phyloP scores from a whole-genome alignment of 345 rosid genomes.

The Euphorbia lathyris region DNA sequence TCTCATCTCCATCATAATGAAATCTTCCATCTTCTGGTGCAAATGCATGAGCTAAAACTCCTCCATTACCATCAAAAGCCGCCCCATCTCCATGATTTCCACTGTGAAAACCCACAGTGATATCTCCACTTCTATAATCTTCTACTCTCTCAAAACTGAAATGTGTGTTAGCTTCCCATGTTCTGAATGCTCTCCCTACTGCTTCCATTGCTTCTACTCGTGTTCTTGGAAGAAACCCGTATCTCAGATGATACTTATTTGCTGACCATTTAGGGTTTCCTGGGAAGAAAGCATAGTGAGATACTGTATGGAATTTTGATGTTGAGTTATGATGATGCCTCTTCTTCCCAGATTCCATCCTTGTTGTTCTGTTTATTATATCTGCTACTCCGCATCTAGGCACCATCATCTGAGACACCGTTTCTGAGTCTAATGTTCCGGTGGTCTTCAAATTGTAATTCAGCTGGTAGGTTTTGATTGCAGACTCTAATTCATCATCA shows the following conservation, averaged over 20 bases:
- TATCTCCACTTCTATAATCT: constrained; percentile 6
- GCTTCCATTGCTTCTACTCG: background rate
- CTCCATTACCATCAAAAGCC: constrained; percentile 25
- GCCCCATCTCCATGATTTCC: constrained; percentile 19
- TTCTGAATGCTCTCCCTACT: constrained; percentile 28
- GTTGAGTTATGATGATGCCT: background rate
- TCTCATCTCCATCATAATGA: constrained; percentile 34
- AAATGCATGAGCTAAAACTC: constrained; percentile 27
- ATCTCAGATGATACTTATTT: constrained; percentile 26
- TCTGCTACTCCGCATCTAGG: constrained; percentile 42
- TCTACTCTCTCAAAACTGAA: constrained; percentile 17
- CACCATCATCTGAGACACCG: constrained; percentile 20
- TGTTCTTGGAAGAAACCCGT: constrained; percentile 14
- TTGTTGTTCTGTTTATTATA: constrained; percentile 27
- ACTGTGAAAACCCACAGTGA: constrained; percentile 25
- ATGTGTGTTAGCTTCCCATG: constrained; percentile 27
- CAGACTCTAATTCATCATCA: constrained; percentile 30
- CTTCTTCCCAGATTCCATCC: constrained; percentile 22
- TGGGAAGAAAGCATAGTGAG: constrained; percentile 21
- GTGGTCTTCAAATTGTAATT: constrained; percentile 25
- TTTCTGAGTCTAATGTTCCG: constrained; percentile 27
- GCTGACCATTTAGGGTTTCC: constrained; percentile 31
- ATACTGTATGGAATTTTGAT: constrained; percentile 15
- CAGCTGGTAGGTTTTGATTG: background rate
- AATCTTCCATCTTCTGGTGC: constrained; percentile 28